Conservation (phyloP, 371 early-diverging fungal species). For the Mucor ambiguus region DNA sequence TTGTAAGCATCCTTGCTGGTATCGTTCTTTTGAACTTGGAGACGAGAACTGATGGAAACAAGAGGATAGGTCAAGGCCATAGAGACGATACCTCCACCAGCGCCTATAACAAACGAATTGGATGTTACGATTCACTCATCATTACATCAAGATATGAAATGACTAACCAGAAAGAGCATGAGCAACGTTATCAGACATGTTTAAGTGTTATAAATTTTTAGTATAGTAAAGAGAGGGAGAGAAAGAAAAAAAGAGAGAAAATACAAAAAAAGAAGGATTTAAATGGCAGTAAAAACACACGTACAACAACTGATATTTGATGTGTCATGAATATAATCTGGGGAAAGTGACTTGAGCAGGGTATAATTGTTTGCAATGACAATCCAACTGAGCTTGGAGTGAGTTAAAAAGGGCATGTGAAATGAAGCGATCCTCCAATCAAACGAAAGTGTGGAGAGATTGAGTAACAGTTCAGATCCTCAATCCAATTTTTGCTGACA, state of each 20-base stretch:
- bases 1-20: slow-evolving; percentile 64
- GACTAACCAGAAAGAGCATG: slow-evolving; percentile 84
- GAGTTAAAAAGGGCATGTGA: slow-evolving; percentile 21
- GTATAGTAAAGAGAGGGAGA: slow-evolving; percentile 14
- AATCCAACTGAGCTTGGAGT: neutral
- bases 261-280: slow-evolving; percentile 15
- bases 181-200: slow-evolving; percentile 92
- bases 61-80: slow-evolving; percentile 96
- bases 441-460: slow-evolving; percentile 23
- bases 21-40: slow-evolving; percentile 83
- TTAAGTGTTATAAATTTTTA: slow-evolving; percentile 10
- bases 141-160: neutral
- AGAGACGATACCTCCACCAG: slow-evolving; percentile 94
- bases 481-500: slow-evolving; percentile 19
- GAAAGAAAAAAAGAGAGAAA: slow-evolving; percentile 17
- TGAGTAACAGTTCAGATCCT: slow-evolving; percentile 1
- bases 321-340: slow-evolving; percentile 27
- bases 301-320: slow-evolving; percentile 9
- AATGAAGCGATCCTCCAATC: slow-evolving; percentile 18
- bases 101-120: slow-evolving; percentile 59
- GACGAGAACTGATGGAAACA: slow-evolving; percentile 87
- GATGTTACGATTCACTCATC: neutral
- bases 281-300: slow-evolving; percentile 10
- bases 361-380: neutral
- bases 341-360: slow-evolving; percentile 21